Evolutionary conservation across 495 filamentous ascomycete genomes (phyloP), one percentile per base, ranked within the genome.

Genomic region (Friedmanniomyces endolithicus): DNA sequence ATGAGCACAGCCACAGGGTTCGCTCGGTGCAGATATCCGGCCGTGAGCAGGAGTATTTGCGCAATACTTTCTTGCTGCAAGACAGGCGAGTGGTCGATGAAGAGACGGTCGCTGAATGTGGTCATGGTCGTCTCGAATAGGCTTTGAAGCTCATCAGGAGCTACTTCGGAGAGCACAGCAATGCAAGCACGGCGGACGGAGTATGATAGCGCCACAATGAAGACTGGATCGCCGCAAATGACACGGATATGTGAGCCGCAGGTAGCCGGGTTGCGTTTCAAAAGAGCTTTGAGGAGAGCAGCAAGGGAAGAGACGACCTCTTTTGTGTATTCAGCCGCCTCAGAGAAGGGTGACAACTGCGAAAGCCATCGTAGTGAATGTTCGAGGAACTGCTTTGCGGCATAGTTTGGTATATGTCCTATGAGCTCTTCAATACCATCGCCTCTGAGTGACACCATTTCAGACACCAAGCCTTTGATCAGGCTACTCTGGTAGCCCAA

Each of bases 1-100:
- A 81, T 70, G 2, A 74, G 71, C 3, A 96, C 65, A 53, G 78
- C 76, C 20, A 77, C 70, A 7, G 81, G 75, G 7, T 80, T 69
- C 31, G 72, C 65, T 43, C 84, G 77, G 48, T 86, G 75, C 11
- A 88, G 70, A 63, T 87, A 87, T 9, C 89, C 89, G 14, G 86
- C 83, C 56, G 78, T 72, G 14, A 97, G 70, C 2, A 95, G 79
- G 23, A 95, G 74, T 20, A 84, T 73, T 70, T 96, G 89, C 6
- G 83, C 78, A 65, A 87, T 86, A 86, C 87, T 86, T 78, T 96
- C 88, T 75, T 99, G 92, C 58, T 87, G 82, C 33, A 87, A 64
- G 20, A 85, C 78, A 1, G 88, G 83, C 6, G 83, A 80, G 65
- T 95, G 88, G 55, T 82, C 86, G 61, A 96, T 88, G 63, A 84